Conservation (phyloP, 1,284 basidiomycete species). For the Neotropicomus parvogracilis region DNA sequence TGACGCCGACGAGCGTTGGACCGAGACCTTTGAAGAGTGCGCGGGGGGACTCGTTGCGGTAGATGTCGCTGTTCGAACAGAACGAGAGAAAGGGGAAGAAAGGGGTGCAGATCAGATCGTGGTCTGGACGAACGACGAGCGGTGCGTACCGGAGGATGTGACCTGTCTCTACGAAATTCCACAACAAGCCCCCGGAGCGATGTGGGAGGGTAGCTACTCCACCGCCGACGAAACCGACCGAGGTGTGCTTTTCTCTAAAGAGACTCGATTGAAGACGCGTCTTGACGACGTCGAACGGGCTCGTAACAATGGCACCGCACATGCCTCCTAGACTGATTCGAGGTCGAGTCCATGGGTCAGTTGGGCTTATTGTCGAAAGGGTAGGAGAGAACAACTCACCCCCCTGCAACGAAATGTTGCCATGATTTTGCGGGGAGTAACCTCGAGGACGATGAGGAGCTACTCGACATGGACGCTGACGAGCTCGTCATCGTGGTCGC, state of each 20-base stretch:
- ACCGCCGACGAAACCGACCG: slow-evolving; percentile 42
- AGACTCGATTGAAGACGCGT: slow-evolving; percentile 93
- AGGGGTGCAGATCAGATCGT: neutral
- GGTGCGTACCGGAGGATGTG: slow-evolving; percentile 76
- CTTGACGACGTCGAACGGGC: slow-evolving; percentile 98
- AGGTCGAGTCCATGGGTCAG: neutral
- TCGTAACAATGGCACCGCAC: slow-evolving; percentile 96
- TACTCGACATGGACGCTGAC: slow-evolving; percentile 5
- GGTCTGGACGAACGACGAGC: neutral
- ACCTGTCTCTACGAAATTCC: slow-evolving; percentile 93
- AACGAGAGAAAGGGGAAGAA: neutral
- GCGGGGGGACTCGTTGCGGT: slow-evolving; percentile 83
- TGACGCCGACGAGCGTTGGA: slow-evolving; percentile 90
- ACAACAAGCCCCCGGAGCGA: slow-evolving; percentile 59
- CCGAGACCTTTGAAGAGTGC: slow-evolving; percentile 95
- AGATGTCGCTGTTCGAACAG: slow-evolving; percentile 67
- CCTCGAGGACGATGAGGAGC: slow-evolving; percentile 26
- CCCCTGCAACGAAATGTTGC: slow-evolving; percentile 83
- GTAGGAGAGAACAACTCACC: slow-evolving; percentile 50
- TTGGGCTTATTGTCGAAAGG: too few relatives aligned
- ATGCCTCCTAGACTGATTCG: slow-evolving; percentile 83
- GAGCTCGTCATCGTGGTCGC: slow-evolving; percentile 17
- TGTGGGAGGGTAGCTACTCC: slow-evolving; percentile 43
- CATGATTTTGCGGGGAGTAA: slow-evolving; percentile 74
- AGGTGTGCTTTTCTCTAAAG: slow-evolving; percentile 62